Evolutionary conservation across 805 yeast species (phyloP), one percentile per base, ranked within the genome.

Genomic region (Metschnikowia proteae): DNA sequence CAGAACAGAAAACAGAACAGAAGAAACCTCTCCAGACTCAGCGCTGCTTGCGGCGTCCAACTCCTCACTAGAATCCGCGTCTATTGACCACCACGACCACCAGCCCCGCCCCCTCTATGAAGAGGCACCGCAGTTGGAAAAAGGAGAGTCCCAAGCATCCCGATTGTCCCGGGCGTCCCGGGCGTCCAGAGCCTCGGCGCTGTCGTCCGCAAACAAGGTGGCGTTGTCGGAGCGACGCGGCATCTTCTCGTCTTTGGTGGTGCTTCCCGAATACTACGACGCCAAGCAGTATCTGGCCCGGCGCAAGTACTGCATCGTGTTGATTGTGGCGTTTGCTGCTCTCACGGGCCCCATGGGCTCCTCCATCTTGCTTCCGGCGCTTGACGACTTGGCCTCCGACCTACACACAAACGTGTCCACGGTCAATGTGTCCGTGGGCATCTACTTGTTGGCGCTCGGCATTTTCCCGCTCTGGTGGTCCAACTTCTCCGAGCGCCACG

Each of bases 391-490:
- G 37, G 76, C 77, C 4, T 52, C 55, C 0, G 81, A 79, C 17
- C 73, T 86, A 13, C 39, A 82, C 38, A 83, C 95, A 0, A 59
- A 79, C 4, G 76, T 76, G 1, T 68, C 82, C 28, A 73, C 79
- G 58, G 88, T 88, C 26, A 88, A 88, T 59, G 74, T 88, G 13
- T 81, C 92, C 2, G 88, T 88, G 45, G 96, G 96, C 56, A 76
- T 88, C 9, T 89, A 88, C 61, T 66, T 88, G 27, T 60, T 88
- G 10, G 74, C 90, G 1, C 60, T 89, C 32, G 96, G 96, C 11
- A 71, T 89, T 1, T 82, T 87, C 58, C 96, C 96, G 2, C 61
- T 89, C 39, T 88, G 96, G 94, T 89, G 96, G 96, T 84, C 92
- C 5, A 80, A 84, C 7, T 76, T 86, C 49, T 82, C 90, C 36